Base-by-base conservation (phyloP, 2,329 filamentous ascomycete species). In the Tolypocladium ophioglossoides region DNA sequence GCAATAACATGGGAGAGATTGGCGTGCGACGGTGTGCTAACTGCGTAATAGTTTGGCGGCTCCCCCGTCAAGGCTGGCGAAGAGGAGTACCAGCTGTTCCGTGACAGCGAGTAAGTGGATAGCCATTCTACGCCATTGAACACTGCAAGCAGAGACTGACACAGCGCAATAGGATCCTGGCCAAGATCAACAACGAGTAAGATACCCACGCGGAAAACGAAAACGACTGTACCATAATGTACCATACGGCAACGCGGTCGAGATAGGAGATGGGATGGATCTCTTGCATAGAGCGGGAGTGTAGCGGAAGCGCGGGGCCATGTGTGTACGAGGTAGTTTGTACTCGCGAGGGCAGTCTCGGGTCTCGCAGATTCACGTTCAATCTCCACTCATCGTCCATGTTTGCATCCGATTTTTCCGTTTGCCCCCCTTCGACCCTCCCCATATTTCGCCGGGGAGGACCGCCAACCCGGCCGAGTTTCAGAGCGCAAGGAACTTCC, bases 171-270 rank as follows among this genome's bases (percentile, higher is more conserved):
- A 96, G 92, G 73, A 89, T 99, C 64, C 84, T 99, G 58, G 94
- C 94, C 73, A 99, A 97, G 87, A 96, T 99, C 83, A 96, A 91
- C 83, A 96, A 90, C 77, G 92, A 97, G 82, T 96, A 79, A 66
- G 62, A 61, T 62, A 64, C 59, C 62, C 62, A 57, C 53, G 56
- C 60, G 38, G 18, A 34, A 54, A 35, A 52, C 9, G 54, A 48
- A 32, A 55, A 57, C 61, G 57, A 56, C 59, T 69, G 66, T 68
- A 71, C 61, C 63, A 70, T 68, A 69, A 52, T 69, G 66, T 68
- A 70, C 56, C 58, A 70, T 68, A 70, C 48, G 53, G 57, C 40
- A 57, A 55, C 58, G 57, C 38, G 39, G 50, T 55, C 50, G 51
- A 32, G 52, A 58, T 49, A 40, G 35, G 37, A 30, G 52, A 50